Conservation (phyloP, 2,329 filamentous ascomycete species). For the Hirsutella rhossiliensis region DNA sequence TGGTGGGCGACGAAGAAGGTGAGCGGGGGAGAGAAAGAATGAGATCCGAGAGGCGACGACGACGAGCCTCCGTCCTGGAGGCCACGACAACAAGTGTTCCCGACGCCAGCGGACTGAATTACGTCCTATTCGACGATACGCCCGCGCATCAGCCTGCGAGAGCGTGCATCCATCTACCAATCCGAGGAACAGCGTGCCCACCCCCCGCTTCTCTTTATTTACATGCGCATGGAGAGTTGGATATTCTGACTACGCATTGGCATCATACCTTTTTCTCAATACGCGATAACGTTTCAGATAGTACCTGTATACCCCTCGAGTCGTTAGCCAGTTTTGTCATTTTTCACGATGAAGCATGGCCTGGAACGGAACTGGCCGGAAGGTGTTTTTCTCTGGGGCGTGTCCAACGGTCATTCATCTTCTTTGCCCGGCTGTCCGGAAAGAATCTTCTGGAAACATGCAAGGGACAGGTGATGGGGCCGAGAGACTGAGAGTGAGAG, state of each 20-base stretch:
- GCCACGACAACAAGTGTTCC: too few species aligned
- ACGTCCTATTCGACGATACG: too few species aligned
- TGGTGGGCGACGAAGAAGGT: slow-evolving; percentile 71
- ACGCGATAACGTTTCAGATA: slow-evolving; percentile 87
- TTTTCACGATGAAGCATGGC: background rate
- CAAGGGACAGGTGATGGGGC: too few species aligned
- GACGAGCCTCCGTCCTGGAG: too few species aligned
- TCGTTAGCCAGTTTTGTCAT: slow-evolving; percentile 2
- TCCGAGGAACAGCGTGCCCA: background rate
- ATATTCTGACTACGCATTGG: slow-evolving; percentile 17
- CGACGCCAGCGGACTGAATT: too few species aligned
- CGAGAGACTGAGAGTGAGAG: too few species aligned
- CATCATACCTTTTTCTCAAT: slow-evolving; percentile 67
- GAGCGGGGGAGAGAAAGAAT: background rate
- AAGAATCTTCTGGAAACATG: background rate
- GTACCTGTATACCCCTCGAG: slow-evolving; percentile 43
- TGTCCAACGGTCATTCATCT: background rate
- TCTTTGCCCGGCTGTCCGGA: background rate
- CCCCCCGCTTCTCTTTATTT: background rate
- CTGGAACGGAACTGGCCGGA: background rate
- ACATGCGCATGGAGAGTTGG: background rate
- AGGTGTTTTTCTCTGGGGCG: background rate
- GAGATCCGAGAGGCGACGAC: too few species aligned
- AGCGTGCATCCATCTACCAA: too few species aligned
- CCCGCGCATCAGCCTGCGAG: too few species aligned